Evolutionary conservation across 129 eudicot genomes (phyloP), one percentile per base, ranked within the genome.

Genomic region (Pulicaria dysenterica): DNA sequence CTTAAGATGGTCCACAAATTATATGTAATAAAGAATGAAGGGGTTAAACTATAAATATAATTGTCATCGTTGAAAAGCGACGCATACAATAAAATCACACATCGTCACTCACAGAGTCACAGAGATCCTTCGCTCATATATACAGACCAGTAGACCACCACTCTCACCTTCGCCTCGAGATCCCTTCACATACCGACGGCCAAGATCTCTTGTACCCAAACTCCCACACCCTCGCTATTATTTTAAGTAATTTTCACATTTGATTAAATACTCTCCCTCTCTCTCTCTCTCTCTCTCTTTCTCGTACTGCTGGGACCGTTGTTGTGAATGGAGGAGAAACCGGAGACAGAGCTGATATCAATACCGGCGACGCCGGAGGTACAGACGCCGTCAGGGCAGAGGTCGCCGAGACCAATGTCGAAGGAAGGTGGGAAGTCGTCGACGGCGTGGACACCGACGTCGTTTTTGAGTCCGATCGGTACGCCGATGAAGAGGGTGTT

Each of bases 311-410:
- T 8, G 8, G 39, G 45, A 40, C 6, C 70, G 5, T 14, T 13
- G 16, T 34, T 13, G 3, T 40, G 3, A 16, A 85, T 85, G 87
- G 91, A 86, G 59, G 96, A 86, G 67, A 58, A 85, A 38, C 84
- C 84, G 42, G 97, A 92, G n/a, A 92, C 88, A 4, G 97, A 92
- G 91, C 87, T 92, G 31, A 92, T 92, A 56, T 92, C 97, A 2
- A 92, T 92, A 2, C 97, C 97, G 38, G 91, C 96, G 37, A 91
- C 97, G 39, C 97, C 96, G 69, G 98, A 92, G 70, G 87, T 89
- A 43, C 81, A 69, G 10, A 92, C 98, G 2, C 91, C 96, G 1
- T 76, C 96, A 0, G 95, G 96, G 0, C 91, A 86, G 37, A 54
- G 97, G 68, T 91, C 97, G 13, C 95, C 97, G 9, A 82, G 92